Evolutionary conservation across 768 basidiomycete species (phyloP), one percentile per base, ranked within the genome.

Genomic region (Chalciporus pseudorubinellus): DNA sequence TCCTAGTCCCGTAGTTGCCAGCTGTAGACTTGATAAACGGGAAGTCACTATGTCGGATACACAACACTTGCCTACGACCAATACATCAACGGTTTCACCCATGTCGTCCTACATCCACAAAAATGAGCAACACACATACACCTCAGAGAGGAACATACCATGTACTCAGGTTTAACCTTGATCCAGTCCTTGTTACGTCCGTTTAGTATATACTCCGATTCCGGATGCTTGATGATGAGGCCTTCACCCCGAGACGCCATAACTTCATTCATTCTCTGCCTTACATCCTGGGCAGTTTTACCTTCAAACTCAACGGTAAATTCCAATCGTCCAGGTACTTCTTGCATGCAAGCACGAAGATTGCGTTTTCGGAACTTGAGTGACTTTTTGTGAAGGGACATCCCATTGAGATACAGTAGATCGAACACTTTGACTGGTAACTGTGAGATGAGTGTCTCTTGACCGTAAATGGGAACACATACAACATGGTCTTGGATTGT

Each of bases 371-470:
- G 84, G 60, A 86, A 84, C 33, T 77, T 75, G 20, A 89, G 78
- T 0, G 88, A 82, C 58, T 79, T 83, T 48, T 85, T 77, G 42
- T 93, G 76, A 3, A 95, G 78, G 4, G 86, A 85, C 64, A 78
- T 77, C n/a, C 86, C 87, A 57, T 95, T 94, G 51, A 97, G 77
- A 63, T 89, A 93, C 1, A 99, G 74, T 19, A 98, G 74, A 68
- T 99, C 97, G 63, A 99, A 98, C 10, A 98, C 81, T 70, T 97
- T 98, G 81, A 97, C 95, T 98, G 55, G n/a, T 33, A 48, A 14
- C 13, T 18, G 26, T n/a, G 26, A 14, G 14, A 22, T 43, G 39
- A 11, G 39, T 44, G 46, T 4, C 9, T 31, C 13, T 10, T 7
- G n/a, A 24, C 18, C 38, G 8, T 4, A 48, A 18, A 31, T 18